Evolutionary conservation across 129 eudicot species (phyloP), one percentile per base, ranked within the genome.

Genomic region (Deinandra increscens): DNA sequence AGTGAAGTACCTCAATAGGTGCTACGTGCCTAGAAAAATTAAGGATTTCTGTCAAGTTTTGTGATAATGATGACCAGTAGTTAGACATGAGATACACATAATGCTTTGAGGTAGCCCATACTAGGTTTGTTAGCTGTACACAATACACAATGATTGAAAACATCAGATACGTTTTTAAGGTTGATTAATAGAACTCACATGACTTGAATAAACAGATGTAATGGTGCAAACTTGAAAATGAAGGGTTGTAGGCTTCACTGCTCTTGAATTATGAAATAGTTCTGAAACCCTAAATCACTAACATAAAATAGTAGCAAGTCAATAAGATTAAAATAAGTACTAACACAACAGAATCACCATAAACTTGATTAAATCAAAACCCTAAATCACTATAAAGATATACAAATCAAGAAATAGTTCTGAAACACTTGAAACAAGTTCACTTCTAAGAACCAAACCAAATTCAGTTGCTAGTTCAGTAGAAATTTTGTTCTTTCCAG

Each of bases 41-140:
- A 29, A 91, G 83, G 19, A 91, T 86, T 75, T 91, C 97, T 0
- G 92, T 50, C 75, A 68, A 41, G 64, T 64, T 85, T 72, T 72
- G 83, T n/a, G 78, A 23, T 53, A 88, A 45, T 9, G 97, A 85
- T 31, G 97, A 91, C 96, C 96, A 85, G 62, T 36, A 81, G 64
- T 85, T 78, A 34, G 96, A 91, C 78, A 88, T 77, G 68, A 91
- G 78, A 68, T 91, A 91, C 1, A 85, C 87, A 56, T 88, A 93
- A 80, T 91, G 96, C 69, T 91, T 91, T 50, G 97, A 87, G 23
- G 96, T 85, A 60, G 97, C 88, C 93, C 96, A 91, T 11, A 91
- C 96, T 79, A 91, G 71, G 83, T 91, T 88, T 75, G 96, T 81
- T 5, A 91, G 73, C 97, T 88, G 87, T 84, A 85, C 66, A 53